Conservation (phyloP, 495 filamentous ascomycete genomes). For the Aspergillus affinis region DNA sequence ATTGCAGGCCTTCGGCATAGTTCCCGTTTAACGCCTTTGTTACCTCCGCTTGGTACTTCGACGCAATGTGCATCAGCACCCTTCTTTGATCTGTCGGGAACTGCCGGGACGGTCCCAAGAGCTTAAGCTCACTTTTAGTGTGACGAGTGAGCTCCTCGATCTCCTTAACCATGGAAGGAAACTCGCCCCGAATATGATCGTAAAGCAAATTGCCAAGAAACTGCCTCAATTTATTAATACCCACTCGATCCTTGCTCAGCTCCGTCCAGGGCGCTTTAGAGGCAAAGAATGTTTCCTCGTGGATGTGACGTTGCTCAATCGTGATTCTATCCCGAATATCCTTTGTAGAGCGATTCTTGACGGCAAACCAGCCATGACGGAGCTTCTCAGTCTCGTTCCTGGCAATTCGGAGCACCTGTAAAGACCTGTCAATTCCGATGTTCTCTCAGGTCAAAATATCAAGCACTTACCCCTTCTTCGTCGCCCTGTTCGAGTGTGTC, state of each 20-base stretch:
- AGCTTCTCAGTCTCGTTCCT: constrained; percentile 33
- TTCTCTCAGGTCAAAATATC: not conserved
- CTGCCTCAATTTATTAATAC: constrained; percentile 21
- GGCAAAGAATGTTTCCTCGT: constrained; percentile 41
- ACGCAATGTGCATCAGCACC: constrained; percentile 31
- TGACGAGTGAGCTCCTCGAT: constrained; percentile 18
- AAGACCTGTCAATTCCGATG: not conserved
- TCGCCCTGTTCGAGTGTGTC: constrained; percentile 38
- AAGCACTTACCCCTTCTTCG: constrained; percentile 27
- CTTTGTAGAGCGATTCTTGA: constrained; percentile 49
- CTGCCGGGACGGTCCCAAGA: constrained; percentile 30
- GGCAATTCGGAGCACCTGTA: constrained; percentile 27
- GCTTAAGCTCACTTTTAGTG: constrained; percentile 23
- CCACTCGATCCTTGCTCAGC: constrained; percentile 32
- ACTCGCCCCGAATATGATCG: constrained; percentile 32
- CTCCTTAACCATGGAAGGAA: constrained; percentile 32
- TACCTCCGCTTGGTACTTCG: constrained; percentile 29
- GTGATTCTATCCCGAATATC: constrained; percentile 35
- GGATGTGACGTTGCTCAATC: constrained; percentile 25
- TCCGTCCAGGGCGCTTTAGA: constrained; percentile 33
- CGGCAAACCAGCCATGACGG: constrained; percentile 52
- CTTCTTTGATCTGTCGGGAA: constrained; percentile 31
- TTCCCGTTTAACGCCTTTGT: constrained; percentile 26
- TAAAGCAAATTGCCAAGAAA: constrained; percentile 24
- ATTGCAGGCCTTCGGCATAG: constrained; percentile 21